Evolutionary conservation across 495 filamentous ascomycete genomes (phyloP).

Genomic region (Penicillium bialowiezense): DNA sequence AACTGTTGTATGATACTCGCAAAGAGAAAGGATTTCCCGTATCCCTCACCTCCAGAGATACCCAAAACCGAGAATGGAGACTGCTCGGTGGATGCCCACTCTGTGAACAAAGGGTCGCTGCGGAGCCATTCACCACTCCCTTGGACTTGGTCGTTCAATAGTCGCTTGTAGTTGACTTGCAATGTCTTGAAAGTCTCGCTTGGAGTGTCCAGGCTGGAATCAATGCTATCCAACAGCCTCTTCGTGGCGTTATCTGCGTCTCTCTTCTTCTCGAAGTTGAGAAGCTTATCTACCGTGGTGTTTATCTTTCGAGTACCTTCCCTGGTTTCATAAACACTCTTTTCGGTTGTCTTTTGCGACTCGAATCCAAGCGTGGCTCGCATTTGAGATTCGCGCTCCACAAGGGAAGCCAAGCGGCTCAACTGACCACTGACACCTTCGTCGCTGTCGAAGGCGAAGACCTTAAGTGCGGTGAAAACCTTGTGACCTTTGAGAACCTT

Average conservation of each 20-base stretch:
- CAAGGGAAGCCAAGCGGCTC: constrained; percentile 12
- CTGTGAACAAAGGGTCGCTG: constrained; percentile 3
- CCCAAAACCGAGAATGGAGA: constrained; percentile 9
- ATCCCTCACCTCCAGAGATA: constrained; percentile 16
- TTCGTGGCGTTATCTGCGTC: constrained; percentile 10
- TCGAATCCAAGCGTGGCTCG: constrained; percentile 19
- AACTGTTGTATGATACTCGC: constrained; percentile 6
- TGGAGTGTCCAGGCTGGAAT: constrained; percentile 10
- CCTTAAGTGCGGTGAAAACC: constrained; percentile 25
- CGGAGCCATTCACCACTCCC: constrained; percentile 17
- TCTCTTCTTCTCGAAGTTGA: constrained; percentile 13
- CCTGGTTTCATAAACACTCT: constrained; percentile 8
- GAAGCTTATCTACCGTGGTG: constrained; percentile 11
- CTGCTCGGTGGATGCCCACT: not conserved
- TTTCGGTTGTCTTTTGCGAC: constrained; percentile 17
- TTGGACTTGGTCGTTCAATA: constrained; percentile 6
- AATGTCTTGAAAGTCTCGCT: constrained; percentile 9
- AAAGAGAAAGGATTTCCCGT: constrained; percentile 21
- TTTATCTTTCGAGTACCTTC: constrained; percentile 16
- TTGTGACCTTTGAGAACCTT: constrained; percentile 25
- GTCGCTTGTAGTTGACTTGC: constrained; percentile 2
- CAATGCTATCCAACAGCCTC: constrained; percentile 5
- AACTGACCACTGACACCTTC: constrained; percentile 24
- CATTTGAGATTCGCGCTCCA: constrained; percentile 23
- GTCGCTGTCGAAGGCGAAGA: constrained; percentile 23